These are phyloP conservation scores for Suillus luteus DNA, from an alignment of 768 basidiomycete species.

Conservation along the genomic window DNA sequence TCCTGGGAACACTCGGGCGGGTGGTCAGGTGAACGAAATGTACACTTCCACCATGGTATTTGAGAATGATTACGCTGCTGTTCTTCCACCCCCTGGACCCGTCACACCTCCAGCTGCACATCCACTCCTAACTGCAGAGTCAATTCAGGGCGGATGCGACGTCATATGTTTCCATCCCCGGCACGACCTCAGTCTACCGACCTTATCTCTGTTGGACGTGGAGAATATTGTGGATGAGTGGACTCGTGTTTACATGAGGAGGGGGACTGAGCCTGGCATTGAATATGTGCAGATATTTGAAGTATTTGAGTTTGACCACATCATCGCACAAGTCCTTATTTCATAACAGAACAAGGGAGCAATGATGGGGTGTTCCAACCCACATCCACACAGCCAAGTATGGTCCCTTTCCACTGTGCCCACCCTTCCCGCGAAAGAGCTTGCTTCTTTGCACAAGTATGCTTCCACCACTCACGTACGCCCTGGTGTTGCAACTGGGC, in stretches of 20 bases:
- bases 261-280: conserved; percentile 67
- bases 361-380: conserved; percentile 96
- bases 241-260: conserved; percentile 60
- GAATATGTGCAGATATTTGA: conserved; percentile 90
- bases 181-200: conserved; percentile 83
- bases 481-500: conserved; percentile 54
- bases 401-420: conserved; percentile 81
- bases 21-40: conserved; percentile 65
- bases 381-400: conserved; percentile 91
- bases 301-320: conserved; percentile 44
- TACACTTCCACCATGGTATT: conserved; percentile 75
- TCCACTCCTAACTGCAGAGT: conserved; percentile 61
- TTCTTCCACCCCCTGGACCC: conserved; percentile 66
- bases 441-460: conserved; percentile 57
- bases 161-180: conserved; percentile 85
- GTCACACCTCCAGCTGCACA: conserved; percentile 51
- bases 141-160: conserved; percentile 83
- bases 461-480: conserved; percentile 35
- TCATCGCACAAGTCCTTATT: conserved; percentile 13
- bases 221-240: conserved; percentile 69
- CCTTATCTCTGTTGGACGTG: conserved; percentile 59
- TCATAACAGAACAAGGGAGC: conserved; percentile 79
- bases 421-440: conserved; percentile 66
- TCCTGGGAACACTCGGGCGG: conserved; percentile 77
- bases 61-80: conserved; percentile 82